Conservation (phyloP, 2,329 filamentous ascomycete genomes). For the Trichoderma harzianum region DNA sequence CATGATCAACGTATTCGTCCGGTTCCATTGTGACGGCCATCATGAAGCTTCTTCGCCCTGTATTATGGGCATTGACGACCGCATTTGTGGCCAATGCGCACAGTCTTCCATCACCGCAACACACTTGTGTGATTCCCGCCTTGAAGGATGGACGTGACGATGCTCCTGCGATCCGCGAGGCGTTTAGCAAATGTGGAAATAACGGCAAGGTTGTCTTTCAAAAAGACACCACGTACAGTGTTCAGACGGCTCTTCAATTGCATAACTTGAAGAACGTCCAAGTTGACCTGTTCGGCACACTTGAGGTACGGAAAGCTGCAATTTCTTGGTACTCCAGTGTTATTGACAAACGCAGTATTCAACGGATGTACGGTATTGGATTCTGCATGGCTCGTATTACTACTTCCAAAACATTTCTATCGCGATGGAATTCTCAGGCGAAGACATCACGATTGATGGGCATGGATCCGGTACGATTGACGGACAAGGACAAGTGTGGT, state of each 20-base stretch:
- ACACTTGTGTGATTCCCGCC: not conserved
- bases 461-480: constrained; percentile 3
- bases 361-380: constrained; percentile 8
- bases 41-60: not conserved
- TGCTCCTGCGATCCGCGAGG: constrained; percentile 1
- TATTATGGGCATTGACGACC: not conserved
- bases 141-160: not conserved
- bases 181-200: not conserved
- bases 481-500: constrained; percentile 4
- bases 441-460: not conserved
- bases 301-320: not conserved
- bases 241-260: not conserved
- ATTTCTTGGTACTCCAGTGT: too few relatives aligned
- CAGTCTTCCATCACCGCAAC: not conserved
- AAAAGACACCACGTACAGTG: not conserved
- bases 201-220: not conserved
- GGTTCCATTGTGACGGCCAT: not conserved
- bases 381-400: not conserved
- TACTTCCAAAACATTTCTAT: constrained; percentile 9
- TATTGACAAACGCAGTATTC: not conserved
- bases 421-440: not conserved
- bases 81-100: not conserved
- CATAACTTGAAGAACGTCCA: not conserved
- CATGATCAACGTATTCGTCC: not conserved
- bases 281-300: not conserved